These are phyloP conservation scores for Cubamyces lactineus DNA, from an alignment of 768 basidiomycete species.

Conservation along the genomic window DNA sequence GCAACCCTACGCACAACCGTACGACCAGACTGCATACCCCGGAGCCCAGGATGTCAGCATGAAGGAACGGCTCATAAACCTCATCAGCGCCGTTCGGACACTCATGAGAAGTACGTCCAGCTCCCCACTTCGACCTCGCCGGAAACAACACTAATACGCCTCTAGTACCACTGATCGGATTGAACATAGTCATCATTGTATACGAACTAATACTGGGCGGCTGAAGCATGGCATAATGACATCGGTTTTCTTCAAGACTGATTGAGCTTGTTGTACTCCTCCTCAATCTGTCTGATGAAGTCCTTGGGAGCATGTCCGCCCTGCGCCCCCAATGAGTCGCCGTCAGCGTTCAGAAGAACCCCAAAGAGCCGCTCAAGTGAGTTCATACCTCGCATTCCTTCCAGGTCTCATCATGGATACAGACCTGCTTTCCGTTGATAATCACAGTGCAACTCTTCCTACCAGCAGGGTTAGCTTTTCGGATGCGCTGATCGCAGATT, in stretches of 20 bases:
- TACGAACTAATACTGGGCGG: constrained; percentile 79
- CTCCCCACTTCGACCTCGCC: constrained; percentile 2
- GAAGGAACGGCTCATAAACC: constrained; percentile 85
- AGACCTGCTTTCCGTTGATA: constrained; percentile 68
- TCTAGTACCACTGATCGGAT: constrained; percentile 89
- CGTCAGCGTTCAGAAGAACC: not conserved
- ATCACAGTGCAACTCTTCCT: constrained; percentile 89
- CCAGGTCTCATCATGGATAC: constrained; percentile 80
- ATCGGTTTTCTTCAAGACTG: constrained; percentile 19
- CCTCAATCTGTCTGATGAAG: constrained; percentile 77
- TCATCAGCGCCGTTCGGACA: constrained; percentile 94
- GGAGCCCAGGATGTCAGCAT: constrained; percentile 62
- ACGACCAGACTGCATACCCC: constrained; percentile 67
- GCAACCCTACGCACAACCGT: constrained; percentile 70
- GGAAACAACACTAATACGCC: constrained; percentile 18
- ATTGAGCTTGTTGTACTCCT: constrained; percentile 72
- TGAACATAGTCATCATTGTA: constrained; percentile 85
- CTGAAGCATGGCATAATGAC: constrained; percentile 33
- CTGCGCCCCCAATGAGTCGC: constrained; percentile 39
- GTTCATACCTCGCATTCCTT: constrained; percentile 71
- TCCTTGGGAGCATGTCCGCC: constrained; percentile 74
- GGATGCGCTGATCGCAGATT: not conserved
- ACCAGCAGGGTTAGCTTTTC: constrained; percentile 18
- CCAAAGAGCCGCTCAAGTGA: not conserved
- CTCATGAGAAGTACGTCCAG: constrained; percentile 91